These are phyloP conservation scores for Monilinia vaccinii-corymbosi DNA, from an alignment of 2,329 filamentous ascomycete species.

Conservation along the genomic window DNA sequence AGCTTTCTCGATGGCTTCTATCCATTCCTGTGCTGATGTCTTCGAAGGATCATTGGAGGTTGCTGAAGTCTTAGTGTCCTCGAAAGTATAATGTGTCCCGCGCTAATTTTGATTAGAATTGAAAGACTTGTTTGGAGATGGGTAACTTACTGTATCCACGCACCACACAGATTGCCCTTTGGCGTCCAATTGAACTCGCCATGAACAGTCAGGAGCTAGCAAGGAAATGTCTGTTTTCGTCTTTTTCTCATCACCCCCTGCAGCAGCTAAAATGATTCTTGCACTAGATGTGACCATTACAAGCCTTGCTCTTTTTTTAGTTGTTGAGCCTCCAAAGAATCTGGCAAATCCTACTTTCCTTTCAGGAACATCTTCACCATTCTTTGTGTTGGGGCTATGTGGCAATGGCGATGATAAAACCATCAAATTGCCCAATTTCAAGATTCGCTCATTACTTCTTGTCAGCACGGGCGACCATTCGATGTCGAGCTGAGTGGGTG, in stretches of 20 bases:
- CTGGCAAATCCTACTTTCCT: constrained; percentile 92
- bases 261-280: constrained; percentile 79
- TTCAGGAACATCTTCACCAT: constrained; percentile 66
- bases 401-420: constrained; percentile 72
- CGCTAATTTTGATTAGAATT: constrained; percentile 37
- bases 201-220: constrained; percentile 63
- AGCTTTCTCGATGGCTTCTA: constrained; percentile 78
- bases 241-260: constrained; percentile 92
- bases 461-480: constrained; percentile 97
- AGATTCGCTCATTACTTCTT: constrained; percentile 81
- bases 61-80: constrained; percentile 70
- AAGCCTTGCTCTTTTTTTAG: constrained; percentile 85
- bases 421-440: constrained; percentile 86
- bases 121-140: not conserved
- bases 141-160: constrained; percentile 74
- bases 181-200: constrained; percentile 72
- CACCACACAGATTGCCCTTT: constrained; percentile 85
- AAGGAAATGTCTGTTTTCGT: constrained; percentile 88
- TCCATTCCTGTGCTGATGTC: constrained; percentile 78
- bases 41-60: constrained; percentile 52
- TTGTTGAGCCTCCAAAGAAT: constrained; percentile 85
- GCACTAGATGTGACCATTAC: constrained; percentile 94
- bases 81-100: constrained; percentile 86
- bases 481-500: constrained; percentile 93
- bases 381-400: constrained; percentile 63